Evolutionary conservation across 441 rosid species (phyloP), one percentile per base, ranked within the genome.

Genomic region (Codiaeum variegatum): DNA sequence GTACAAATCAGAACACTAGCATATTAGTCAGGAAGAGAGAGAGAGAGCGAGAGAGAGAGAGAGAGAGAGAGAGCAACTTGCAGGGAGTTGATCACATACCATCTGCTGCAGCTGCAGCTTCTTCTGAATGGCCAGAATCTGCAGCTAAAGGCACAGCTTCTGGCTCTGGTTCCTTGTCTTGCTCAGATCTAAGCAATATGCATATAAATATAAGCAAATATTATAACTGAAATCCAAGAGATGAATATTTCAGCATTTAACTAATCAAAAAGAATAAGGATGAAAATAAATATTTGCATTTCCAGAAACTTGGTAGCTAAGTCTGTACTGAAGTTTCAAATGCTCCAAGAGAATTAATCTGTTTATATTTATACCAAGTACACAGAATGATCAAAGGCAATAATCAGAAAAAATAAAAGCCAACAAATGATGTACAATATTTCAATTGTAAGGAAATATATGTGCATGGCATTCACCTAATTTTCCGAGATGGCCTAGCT

Each of bases 111-210:
- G 42, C 89, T 44, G 69, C 84, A 78, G 83, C 78, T 79, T 93
- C 98, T 73, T 91, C 93, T 60, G 86, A 74, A 47, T 88, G 83
- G 56, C 88, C 86, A 49, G 89, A 84, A 75, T 83, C 96, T 56
- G 73, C 87, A 79, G 79, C 88, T 83, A 88, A 90, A 47, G 97
- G 86, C 51, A 74, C 87, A 79, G 79, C 88, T 79, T 90, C 98
- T 46, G 70, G 89, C 80, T 91, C 98, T 67, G 92, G 97, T 73
- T 96, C 99, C 88, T 85, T 90, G 82, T 96, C 98, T 88, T 96
- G 99, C 88, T 96, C 99, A 78, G 98, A 90, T 82, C 99, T 96
- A 75, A 76, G 80, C 77, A 77, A 60, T 24, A 62, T 32, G n/a
- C 28, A 73, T 54, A 21, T 47, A 79, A 16, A 70, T 67, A 46